Percentiles rank a stretch among this genome's conserved stretches.
Evolutionary conservation across 768 basidiomycete species (phyloP).

Genomic region (Suillus spraguei): DNA sequence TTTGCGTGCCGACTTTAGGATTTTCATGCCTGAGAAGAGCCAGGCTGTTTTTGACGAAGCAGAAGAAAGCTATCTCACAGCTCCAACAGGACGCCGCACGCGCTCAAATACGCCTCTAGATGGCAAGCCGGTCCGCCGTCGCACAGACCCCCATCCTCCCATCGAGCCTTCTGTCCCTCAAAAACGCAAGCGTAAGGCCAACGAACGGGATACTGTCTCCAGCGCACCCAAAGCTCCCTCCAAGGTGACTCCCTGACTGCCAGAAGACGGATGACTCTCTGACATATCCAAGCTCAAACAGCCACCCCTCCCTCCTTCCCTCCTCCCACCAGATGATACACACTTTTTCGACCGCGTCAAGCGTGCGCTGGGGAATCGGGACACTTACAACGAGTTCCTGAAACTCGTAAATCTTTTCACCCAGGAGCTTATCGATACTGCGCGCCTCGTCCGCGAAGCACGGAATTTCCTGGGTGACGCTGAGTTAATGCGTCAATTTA

Average conservation of each 20-base stretch:
- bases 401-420: conserved; percentile 95
- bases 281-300: conserved; percentile 23
- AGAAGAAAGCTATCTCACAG: conserved; percentile 32
- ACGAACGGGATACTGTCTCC: conserved; percentile 30
- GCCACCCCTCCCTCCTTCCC: conserved; percentile 20
- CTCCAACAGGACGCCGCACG: conserved; percentile 31
- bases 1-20: conserved; percentile 69
- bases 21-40: conserved; percentile 70
- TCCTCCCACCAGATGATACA: conserved; percentile 51
- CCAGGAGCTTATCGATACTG: conserved; percentile 89
- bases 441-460: conserved; percentile 80
- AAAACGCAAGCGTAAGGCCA: conserved; percentile 70
- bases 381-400: conserved; percentile 91
- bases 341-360: conserved; percentile 94
- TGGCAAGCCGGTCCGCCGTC: conserved; percentile 40
- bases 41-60: conserved; percentile 52
- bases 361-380: conserved; percentile 67
- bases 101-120: conserved; percentile 39
- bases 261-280: neutral
- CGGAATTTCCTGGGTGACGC: conserved; percentile 75
- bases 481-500: conserved; percentile 81
- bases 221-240: neutral
- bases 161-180: conserved; percentile 49
- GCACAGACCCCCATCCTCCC: conserved; percentile 46
- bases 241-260: conserved; percentile 6